These are phyloP conservation scores for Phytophthora vignae DNA, from an alignment of 352 stramenopile genomes.

Conservation along the genomic window DNA sequence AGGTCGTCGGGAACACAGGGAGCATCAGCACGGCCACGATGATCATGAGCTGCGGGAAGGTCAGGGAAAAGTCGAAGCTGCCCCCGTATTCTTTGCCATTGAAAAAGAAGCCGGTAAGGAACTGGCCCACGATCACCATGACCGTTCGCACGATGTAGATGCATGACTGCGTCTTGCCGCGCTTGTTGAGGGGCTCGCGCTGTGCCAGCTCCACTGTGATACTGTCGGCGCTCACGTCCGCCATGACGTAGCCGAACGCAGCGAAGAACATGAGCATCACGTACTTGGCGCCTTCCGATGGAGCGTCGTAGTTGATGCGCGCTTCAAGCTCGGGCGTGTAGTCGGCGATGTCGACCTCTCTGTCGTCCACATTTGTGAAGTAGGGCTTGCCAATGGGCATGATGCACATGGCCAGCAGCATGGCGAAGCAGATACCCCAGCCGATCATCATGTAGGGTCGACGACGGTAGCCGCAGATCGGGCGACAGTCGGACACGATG, in stretches of 20 bases:
- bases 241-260: constrained; percentile 63
- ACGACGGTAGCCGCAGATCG: constrained; percentile 48
- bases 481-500: constrained; percentile 64
- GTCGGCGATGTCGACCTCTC: constrained; percentile 19
- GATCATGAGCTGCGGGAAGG: constrained; percentile 42
- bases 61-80: constrained; percentile 48
- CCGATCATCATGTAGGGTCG: constrained; percentile 50
- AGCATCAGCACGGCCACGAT: constrained; percentile 34
- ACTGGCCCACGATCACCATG: constrained; percentile 35
- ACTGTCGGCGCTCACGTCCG: constrained; percentile 64
- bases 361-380: constrained; percentile 35
- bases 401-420: constrained; percentile 38
- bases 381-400: constrained; percentile 40
- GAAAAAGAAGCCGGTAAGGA: constrained; percentile 49
- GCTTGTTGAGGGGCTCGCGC: constrained; percentile 35
- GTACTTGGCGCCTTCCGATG: constrained; percentile 35
- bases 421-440: constrained; percentile 41
- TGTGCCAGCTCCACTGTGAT: constrained; percentile 51
- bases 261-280: constrained; percentile 58
- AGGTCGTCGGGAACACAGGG: constrained; percentile 40
- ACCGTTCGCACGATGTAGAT: constrained; percentile 47
- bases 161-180: constrained; percentile 47
- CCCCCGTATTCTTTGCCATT: constrained; percentile 60
- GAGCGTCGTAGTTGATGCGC: constrained; percentile 33
- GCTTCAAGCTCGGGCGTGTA: constrained; percentile 32